Percentiles rank a stretch among this genome's conserved stretches.
phyloP scores from a whole-genome alignment of 2,329 filamentous ascomycete species.

The Hymenoscyphus infarciens region DNA sequence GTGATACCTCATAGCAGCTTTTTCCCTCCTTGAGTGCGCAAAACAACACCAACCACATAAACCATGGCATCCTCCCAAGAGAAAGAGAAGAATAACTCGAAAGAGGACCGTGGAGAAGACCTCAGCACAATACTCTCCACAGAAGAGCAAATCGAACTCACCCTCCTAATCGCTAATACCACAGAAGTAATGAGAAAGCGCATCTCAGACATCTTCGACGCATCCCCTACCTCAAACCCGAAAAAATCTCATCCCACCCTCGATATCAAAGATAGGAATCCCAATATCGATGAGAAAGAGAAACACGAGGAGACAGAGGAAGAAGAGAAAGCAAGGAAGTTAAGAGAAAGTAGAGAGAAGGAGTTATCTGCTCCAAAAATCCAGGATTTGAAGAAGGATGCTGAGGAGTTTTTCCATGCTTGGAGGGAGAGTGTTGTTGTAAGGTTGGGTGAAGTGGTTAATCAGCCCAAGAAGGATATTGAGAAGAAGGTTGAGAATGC shows the following conservation, averaged over 20 bases:
- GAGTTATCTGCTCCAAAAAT: slow-evolving; percentile 50
- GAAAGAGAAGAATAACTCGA: slow-evolving; percentile 14
- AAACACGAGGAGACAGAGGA: slow-evolving; percentile 32
- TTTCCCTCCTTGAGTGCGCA: too few species aligned
- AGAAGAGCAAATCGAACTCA: slow-evolving; percentile 43
- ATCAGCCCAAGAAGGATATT: slow-evolving; percentile 45
- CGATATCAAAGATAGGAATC: slow-evolving; percentile 38
- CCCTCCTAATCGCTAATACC: slow-evolving; percentile 48
- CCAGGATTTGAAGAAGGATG: slow-evolving; percentile 65
- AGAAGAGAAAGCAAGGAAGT: slow-evolving; percentile 33
- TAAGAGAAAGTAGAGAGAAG: slow-evolving; percentile 40
- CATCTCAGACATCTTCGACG: slow-evolving; percentile 50
- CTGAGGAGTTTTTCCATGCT: slow-evolving; percentile 69
- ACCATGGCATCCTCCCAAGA: slow-evolving; percentile 23
- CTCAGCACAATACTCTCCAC: slow-evolving; percentile 31
- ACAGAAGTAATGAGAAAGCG: slow-evolving; percentile 54
- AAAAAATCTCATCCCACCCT: slow-evolving; percentile 29
- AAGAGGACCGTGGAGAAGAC: slow-evolving; percentile 27
- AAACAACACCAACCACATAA: background rate
- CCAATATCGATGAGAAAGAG: slow-evolving; percentile 33
- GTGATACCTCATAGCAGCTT: too few species aligned
- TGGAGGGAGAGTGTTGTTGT: slow-evolving; percentile 72
- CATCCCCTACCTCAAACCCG: slow-evolving; percentile 26
- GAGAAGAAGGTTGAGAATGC: slow-evolving; percentile 31
- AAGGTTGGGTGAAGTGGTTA: slow-evolving; percentile 66